These are phyloP conservation scores for Tubosaeta sp. DNA, from an alignment of 768 basidiomycete species.

Conservation along the genomic window DNA sequence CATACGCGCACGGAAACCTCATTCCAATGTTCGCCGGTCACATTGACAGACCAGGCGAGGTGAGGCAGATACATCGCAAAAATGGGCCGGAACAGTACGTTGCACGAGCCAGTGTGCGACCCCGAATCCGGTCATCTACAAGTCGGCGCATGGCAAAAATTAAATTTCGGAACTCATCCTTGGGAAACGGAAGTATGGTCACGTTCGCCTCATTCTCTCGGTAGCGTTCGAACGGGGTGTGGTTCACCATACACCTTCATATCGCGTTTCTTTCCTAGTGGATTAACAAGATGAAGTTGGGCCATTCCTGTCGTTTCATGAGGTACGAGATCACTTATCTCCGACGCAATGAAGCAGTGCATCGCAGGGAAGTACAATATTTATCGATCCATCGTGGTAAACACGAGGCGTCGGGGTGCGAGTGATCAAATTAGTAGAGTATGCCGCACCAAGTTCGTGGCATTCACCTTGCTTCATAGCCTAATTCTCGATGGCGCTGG, in stretches of 20 bases:
- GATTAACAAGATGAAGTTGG: conserved; percentile 12
- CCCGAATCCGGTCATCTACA: conserved; percentile 11
- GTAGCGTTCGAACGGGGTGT: conserved; percentile 1
- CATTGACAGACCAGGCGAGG: conserved; percentile 32
- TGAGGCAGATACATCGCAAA: conserved; percentile 31
- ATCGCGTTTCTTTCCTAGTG: conserved; percentile 13
- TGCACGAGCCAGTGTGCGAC: conserved; percentile 11
- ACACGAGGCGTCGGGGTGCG: conserved; percentile 27
- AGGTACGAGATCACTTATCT: conserved; percentile 24
- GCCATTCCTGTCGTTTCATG: conserved; percentile 16
- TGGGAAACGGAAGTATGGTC: not conserved
- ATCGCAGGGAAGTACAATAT: conserved; percentile 19
- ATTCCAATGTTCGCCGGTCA: conserved; percentile 31
- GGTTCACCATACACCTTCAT: conserved; percentile 1
- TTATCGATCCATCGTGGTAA: conserved; percentile 28
- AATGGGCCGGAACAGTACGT: conserved; percentile 20
- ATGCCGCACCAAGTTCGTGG: conserved; percentile 1
- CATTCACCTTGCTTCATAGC: conserved; percentile 9
- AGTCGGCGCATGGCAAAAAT: conserved; percentile 8
- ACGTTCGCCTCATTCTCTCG: not conserved
- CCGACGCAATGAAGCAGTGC: conserved; percentile 26
- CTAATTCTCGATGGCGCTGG: conserved; percentile 7
- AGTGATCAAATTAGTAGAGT: conserved; percentile 9
- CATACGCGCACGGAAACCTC: conserved; percentile 38
- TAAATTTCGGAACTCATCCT: conserved; percentile 9